Conservation (phyloP, 768 basidiomycete species). For the Leccinum ochraceum region DNA sequence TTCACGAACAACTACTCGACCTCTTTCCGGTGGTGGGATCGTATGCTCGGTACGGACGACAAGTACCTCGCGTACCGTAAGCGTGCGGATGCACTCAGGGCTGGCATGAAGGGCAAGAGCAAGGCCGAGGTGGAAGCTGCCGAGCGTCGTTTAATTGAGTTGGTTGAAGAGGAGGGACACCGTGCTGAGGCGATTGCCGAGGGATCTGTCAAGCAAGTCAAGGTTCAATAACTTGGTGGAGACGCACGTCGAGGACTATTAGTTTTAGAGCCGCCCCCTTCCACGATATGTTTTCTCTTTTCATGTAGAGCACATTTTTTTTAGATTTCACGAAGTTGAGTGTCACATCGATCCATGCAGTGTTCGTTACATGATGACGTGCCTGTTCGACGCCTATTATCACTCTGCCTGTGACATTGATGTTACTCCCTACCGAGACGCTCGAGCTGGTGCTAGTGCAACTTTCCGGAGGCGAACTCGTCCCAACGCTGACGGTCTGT, state of each 20-base stretch:
- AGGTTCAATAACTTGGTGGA: constrained; percentile 25
- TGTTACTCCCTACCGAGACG: constrained; percentile 26
- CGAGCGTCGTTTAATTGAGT: constrained; percentile 62
- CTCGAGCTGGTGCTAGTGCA: constrained; percentile 34
- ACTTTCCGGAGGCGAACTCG: constrained; percentile 30
- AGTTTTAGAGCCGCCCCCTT: too few species aligned
- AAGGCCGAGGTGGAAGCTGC: constrained; percentile 53
- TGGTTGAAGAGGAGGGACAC: constrained; percentile 74
- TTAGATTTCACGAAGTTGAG: too few species aligned
- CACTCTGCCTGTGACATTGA: background rate
- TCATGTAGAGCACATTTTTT: too few species aligned
- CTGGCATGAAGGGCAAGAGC: constrained; percentile 50
- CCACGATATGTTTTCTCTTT: too few species aligned
- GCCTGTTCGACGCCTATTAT: too few species aligned
- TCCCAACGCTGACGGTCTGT: constrained; percentile 25
- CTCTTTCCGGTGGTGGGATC: constrained; percentile 93
- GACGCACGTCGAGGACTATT: too few species aligned
- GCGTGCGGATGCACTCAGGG: constrained; percentile 63
- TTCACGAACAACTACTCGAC: constrained; percentile 94
- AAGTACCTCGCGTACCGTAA: constrained; percentile 84
- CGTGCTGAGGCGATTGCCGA: constrained; percentile 63
- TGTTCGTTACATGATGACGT: too few species aligned
- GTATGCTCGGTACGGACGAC: constrained; percentile 84
- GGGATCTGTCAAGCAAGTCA: constrained; percentile 32
- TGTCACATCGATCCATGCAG: too few species aligned